Percentiles rank a stretch among this genome's conserved stretches.
Conservation (phyloP, 768 basidiomycete species). For the Rhodotorula paludigena region DNA sequence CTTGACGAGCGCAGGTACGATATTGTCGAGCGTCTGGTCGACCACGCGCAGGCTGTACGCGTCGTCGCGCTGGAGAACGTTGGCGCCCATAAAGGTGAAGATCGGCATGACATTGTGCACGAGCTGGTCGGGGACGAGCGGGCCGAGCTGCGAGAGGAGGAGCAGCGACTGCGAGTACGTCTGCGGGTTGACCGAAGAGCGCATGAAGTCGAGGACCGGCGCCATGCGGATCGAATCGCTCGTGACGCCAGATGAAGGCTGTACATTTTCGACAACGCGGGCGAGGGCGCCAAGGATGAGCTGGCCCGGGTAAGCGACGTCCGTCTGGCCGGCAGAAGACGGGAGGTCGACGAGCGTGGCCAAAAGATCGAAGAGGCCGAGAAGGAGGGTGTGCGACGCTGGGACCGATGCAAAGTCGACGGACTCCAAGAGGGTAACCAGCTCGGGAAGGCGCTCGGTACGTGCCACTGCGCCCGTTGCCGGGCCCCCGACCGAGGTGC, state of each 20-base stretch:
- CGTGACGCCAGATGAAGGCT: constrained; percentile 22
- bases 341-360: constrained; percentile 37
- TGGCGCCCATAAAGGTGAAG: constrained; percentile 99
- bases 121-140: constrained; percentile 80
- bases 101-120: constrained; percentile 95
- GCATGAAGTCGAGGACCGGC: constrained; percentile 40
- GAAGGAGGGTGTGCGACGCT: constrained; percentile 30
- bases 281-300: constrained; percentile 33
- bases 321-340: constrained; percentile 19
- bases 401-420: constrained; percentile 26
- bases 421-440: constrained; percentile 34
- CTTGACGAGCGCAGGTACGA: constrained; percentile 85
- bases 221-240: constrained; percentile 32
- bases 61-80: constrained; percentile 93
- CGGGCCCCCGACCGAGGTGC: constrained; percentile 19
- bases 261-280: constrained; percentile 25
- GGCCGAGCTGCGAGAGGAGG: constrained; percentile 75
- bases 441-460: constrained; percentile 33
- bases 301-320: constrained; percentile 38
- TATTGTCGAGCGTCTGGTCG: constrained; percentile 87
- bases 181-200: constrained; percentile 76
- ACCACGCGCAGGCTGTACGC: constrained; percentile 91
- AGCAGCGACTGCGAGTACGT: constrained; percentile 89
- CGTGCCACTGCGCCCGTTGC: constrained; percentile 5
- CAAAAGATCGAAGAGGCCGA: constrained; percentile 35